A percentile compares a stretch with the other conserved stretches of the same genome.
Evolutionary conservation across 768 basidiomycete genomes (phyloP).

Genomic region (Antrodiella citrinella): DNA sequence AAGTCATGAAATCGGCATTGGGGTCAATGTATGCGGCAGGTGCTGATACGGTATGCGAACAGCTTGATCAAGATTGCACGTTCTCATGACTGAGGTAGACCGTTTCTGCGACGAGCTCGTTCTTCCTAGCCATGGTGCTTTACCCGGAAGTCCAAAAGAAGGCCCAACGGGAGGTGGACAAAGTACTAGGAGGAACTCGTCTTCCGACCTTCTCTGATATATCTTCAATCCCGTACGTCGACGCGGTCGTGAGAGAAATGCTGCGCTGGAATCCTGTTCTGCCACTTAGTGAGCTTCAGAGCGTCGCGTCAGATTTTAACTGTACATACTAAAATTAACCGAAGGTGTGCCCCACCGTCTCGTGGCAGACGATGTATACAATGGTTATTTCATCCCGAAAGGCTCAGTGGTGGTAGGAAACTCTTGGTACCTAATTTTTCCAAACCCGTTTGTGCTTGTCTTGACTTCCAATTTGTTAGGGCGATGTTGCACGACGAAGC

Average conservation of each 20-base stretch:
- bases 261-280: slow-evolving; percentile 5
- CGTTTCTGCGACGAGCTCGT: background rate
- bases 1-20: slow-evolving; percentile 2
- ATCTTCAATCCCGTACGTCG: slow-evolving; percentile 7
- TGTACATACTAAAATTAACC: background rate
- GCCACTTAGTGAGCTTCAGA: slow-evolving; percentile 6
- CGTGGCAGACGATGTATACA: slow-evolving; percentile 14
- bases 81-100: background rate
- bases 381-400: slow-evolving; percentile 13
- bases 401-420: slow-evolving; percentile 12
- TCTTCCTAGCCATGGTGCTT: background rate
- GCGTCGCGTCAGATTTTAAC: background rate
- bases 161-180: background rate
- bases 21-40: slow-evolving; percentile 12
- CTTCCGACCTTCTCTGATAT: background rate
- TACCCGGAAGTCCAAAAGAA: background rate
- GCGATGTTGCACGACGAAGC: slow-evolving; percentile 17
- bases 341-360: slow-evolving; percentile 14
- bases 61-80: background rate
- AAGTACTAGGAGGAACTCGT: background rate
- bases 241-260: slow-evolving; percentile 4
- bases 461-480: slow-evolving; percentile 7
- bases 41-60: slow-evolving; percentile 8
- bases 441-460: background rate
- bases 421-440: slow-evolving; percentile 7